Base-by-base conservation (phyloP, 192 early-diverging fungal genomes). In the Globomyces pollinis-pini region DNA sequence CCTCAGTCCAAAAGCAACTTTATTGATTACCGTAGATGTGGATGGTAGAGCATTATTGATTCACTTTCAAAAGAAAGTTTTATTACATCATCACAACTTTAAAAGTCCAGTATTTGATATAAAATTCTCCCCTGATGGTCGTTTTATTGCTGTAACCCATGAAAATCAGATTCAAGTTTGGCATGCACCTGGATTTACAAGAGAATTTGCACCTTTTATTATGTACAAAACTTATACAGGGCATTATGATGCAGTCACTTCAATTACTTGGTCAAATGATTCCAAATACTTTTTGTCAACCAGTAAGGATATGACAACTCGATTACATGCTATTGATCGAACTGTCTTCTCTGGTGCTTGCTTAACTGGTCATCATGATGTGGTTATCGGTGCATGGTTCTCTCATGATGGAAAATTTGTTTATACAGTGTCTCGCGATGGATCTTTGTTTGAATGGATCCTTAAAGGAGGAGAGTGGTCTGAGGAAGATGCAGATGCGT, bases 121-220 rank as follows among this genome's bases (percentile, higher is more conserved):
- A 49, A 76, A 86, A 69, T 99, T 99, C 76, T 89, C 86, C 57
- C 94, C 95, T 9, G 84, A 99, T 68, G 93, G 94, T 50, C 76
- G 79, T 47, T 86, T 70, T 51, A 82, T 99, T 75, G 95, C 88
- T 0, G 87, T 95, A 1, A 86, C 92, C 0, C 75, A 88, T 49
- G 94, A 88, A 58, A 88, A 87, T 60, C 75, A 81, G 28, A 71
- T 95, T 38, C 86, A 96, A 64, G 75, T 96, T 28, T 98, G 94
- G 94, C 79, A 81, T 63, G 88, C 94, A 21, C 97, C 97, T 24
- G 89, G 91, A 53, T 88, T 84, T 66, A 84, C 86, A 28, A 76
- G 87, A 58, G 94, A 99, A 75, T 97, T 95, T 62, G 78, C 88
- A 3, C 92, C 95, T 15, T 88, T 99, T 68, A 83, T 89, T 26